These are phyloP conservation scores for Leccinum boreale DNA, from an alignment of 768 basidiomycete species.

Conservation along the genomic window DNA sequence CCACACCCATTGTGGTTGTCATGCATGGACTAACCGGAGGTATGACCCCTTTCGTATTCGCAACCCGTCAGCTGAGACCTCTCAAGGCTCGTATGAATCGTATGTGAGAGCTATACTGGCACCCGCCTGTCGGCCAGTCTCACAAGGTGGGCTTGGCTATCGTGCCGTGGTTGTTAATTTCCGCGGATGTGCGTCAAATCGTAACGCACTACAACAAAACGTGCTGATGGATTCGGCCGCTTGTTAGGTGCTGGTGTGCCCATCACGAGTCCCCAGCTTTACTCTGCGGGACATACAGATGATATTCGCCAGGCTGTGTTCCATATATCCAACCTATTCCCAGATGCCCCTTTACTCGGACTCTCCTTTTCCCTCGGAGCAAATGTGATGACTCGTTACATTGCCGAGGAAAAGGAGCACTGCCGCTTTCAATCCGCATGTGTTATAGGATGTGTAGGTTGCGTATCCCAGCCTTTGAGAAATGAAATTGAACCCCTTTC, in stretches of 20 bases:
- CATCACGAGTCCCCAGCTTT: constrained; percentile 78
- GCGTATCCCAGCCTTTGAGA: constrained; percentile 2
- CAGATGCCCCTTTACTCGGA: constrained; percentile 78
- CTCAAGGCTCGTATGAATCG: constrained; percentile 78
- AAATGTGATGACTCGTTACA: constrained; percentile 84
- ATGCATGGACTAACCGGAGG: constrained; percentile 33
- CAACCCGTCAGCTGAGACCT: constrained; percentile 3
- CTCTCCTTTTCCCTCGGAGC: constrained; percentile 94
- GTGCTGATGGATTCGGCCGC: constrained; percentile 12
- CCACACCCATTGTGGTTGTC: constrained; percentile 32
- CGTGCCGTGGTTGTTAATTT: constrained; percentile 90
- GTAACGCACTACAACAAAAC: constrained; percentile 4
- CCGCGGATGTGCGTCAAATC: constrained; percentile 70
- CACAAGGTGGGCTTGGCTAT: constrained; percentile 86
- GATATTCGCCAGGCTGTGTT: constrained; percentile 81
- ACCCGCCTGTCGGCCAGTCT: constrained; percentile 64
- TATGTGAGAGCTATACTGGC: constrained; percentile 84
- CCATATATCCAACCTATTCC: constrained; percentile 69
- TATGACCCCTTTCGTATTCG: constrained; percentile 8
- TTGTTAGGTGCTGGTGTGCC: constrained; percentile 77
- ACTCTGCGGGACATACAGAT: constrained; percentile 86
- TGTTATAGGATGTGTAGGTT: constrained; percentile 70
- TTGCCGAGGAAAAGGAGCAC: constrained; percentile 74
- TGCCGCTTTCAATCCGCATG: constrained; percentile 65
- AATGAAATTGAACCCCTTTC: constrained; percentile 11